Evolutionary conservation across 345 rosid genomes (phyloP), one percentile per base, ranked within the genome.

Genomic region (Melaleuca quinquenervia): DNA sequence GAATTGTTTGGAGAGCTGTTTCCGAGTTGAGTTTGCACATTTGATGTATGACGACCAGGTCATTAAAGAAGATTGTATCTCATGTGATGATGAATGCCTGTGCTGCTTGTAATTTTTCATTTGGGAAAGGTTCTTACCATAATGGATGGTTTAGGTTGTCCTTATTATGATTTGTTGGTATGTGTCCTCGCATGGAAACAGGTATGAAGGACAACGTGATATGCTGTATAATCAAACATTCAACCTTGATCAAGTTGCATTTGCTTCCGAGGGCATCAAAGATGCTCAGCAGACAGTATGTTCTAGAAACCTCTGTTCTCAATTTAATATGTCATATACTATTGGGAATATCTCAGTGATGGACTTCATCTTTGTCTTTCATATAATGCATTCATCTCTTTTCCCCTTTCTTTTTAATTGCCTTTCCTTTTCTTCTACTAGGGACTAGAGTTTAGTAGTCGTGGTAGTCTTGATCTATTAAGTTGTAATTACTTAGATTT

Each of bases 241-340:
- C 84, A 97, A 97, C 90, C 99, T 98, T 55, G 99, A 98, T 93
- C 99, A 98, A 96, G 99, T 98, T 88, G 90, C 98, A n/a, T 98
- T 98, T 92, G 99, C 99, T 88, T 86, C 98, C 8, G 99, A 98
- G 92, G 99, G 99, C 64, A 91, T 96, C 87, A 98, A 95, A 92
- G 99, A 98, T 90, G 99, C 99, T 64, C 99, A 98, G 75, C 98
- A 96, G 91, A 96, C 99, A 74, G 99, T 97, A 97, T 80, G 95
- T 90, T 32, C 84, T 56, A 24, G 52, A 64, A 45, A 84, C 11
- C 48, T 64, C 29, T 64, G 4, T 18, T 24, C 24, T 70, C 13
- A 1, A 32, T 70, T 32, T 70, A 8, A 70, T 70, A 32, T 70
- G 29, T 70, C 24, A 18, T 32, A 11, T 41, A 18, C 12, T 32